Evolutionary conservation across 192 early-diverging fungal genomes (phyloP).

Genomic region (Backusella westeae): DNA sequence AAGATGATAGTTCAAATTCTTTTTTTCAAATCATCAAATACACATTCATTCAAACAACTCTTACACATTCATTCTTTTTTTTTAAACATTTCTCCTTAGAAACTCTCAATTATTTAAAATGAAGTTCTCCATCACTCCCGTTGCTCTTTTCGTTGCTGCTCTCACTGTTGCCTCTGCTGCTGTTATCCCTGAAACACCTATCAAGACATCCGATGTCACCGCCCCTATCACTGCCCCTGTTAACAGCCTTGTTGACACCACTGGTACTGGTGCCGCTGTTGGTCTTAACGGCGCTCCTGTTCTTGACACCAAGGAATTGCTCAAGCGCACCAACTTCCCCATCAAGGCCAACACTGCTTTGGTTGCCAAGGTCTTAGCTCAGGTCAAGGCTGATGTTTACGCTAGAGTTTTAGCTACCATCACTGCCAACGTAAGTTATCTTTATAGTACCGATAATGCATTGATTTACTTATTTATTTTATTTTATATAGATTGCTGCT

Average conservation of each 20-base stretch:
- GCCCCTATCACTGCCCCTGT: neutral
- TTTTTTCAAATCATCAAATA: neutral
- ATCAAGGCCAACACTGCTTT: conserved; percentile 1
- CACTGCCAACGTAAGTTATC: conserved; percentile 15
- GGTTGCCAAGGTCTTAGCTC: conserved; percentile 16
- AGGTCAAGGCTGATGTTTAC: conserved; percentile 24
- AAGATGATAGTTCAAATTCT: neutral
- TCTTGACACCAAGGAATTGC: neutral
- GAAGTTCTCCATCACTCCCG: conserved; percentile 9
- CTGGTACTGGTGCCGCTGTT: neutral
- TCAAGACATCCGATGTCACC: neutral
- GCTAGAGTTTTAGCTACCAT: conserved; percentile 25
- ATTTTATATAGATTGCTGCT: conserved; percentile 12
- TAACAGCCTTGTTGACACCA: neutral
- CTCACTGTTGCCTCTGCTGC: neutral
- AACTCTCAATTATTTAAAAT: neutral
- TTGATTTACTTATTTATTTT: neutral
- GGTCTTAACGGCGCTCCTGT: neutral
- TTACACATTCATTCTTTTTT: neutral
- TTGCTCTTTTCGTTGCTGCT: neutral
- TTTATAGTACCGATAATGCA: neutral
- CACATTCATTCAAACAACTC: neutral
- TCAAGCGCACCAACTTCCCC: conserved; percentile 21
- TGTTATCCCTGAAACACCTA: neutral
- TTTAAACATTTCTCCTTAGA: neutral